Base-by-base conservation (phyloP, 148 eudicot species). In the Chenopodium suecicum region DNA sequence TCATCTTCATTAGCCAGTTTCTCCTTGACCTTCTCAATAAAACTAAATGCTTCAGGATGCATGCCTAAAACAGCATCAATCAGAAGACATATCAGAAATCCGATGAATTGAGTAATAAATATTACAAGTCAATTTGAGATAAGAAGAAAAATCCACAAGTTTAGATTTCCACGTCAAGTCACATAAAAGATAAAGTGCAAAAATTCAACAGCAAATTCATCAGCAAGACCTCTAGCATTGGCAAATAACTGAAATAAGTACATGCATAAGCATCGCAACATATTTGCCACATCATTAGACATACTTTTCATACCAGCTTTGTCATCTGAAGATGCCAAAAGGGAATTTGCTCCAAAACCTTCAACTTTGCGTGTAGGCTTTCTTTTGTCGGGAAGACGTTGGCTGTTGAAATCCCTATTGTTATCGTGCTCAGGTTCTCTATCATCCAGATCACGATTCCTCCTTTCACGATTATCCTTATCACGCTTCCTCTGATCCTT, bases 21-120 rank as follows among this genome's bases (percentile, higher is more conserved):
- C 82, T 94, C 99, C 91, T 97, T 97, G 67, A 97, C 99, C 86
- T 93, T 97, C 81, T 94, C 97, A 84, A 95, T 91, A 86, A 96
- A 96, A 70, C 82, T 69, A 81, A 92, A 91, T 80, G 94, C 99
- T 80, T 90, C 91, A 82, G 81, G 85, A 84, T 92, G 91, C 84
- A 87, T 88, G 81, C 88, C 99, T 97, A 84, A 54, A 76, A 88
- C 75, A 73, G 78, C 68, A 86, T 74, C 54, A 64, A 85, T 56
- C 44, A 82, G 48, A 64, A 60, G 47, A 81, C 22, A 25, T 46
- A 81, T 64, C 50, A 71, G 65, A 66, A 3, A 56, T 46, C 48
- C 20, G 44, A 60, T 77, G 20, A 77, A 22, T 47, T 13, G 19
- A 70, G 12, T 25, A 44, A 22, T 65, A 0, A 73, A 50, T 10